Percentiles rank a stretch among this genome's conserved stretches.
Evolutionary conservation across 495 filamentous ascomycete species (phyloP).

Genomic region (Aspergillus nidulans): DNA sequence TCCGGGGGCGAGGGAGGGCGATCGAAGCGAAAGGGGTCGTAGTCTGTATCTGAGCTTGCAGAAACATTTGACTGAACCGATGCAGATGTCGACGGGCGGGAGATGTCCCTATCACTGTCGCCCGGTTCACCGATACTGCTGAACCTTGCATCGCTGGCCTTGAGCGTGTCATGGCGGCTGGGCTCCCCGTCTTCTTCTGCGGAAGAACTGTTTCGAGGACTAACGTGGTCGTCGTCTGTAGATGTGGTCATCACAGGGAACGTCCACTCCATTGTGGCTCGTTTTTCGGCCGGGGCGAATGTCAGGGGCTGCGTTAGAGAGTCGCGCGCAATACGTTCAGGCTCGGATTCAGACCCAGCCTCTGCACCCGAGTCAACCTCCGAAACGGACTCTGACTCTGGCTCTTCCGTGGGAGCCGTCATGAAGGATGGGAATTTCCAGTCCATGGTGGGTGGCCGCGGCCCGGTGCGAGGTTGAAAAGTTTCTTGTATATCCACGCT

Average conservation of each 20-base stretch:
- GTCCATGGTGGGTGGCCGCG: slow-evolving; percentile 47
- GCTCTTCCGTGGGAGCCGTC: slow-evolving; percentile 21
- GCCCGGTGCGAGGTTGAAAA: slow-evolving; percentile 32
- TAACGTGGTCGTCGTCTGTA: slow-evolving; percentile 14
- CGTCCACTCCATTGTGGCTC: slow-evolving; percentile 38
- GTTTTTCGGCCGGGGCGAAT: slow-evolving; percentile 8
- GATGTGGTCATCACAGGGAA: slow-evolving; percentile 39
- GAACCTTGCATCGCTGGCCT: slow-evolving; percentile 24
- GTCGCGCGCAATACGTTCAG: slow-evolving; percentile 9
- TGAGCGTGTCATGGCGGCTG: slow-evolving; percentile 34
- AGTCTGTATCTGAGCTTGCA: slow-evolving; percentile 35
- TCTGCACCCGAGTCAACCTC: slow-evolving; percentile 6
- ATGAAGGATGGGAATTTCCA: slow-evolving; percentile 45
- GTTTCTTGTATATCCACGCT: slow-evolving; percentile 20
- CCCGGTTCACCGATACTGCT: slow-evolving; percentile 20
- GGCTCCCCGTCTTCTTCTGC: slow-evolving; percentile 12
- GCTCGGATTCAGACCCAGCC: slow-evolving; percentile 12
- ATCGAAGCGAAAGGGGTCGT: slow-evolving; percentile 46
- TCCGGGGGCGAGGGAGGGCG: slow-evolving; percentile 30
- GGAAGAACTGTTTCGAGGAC: slow-evolving; percentile 10
- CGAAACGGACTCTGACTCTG: not conserved
- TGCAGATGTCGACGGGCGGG: slow-evolving; percentile 40
- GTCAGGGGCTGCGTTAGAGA: not conserved
- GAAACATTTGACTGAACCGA: slow-evolving; percentile 28
- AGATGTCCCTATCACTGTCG: slow-evolving; percentile 10